Percentiles rank a stretch among this genome's conserved stretches.
These are phyloP conservation scores for Chlorella sp. DNA, from an alignment of 139 green algal species.

Conservation along the genomic window DNA sequence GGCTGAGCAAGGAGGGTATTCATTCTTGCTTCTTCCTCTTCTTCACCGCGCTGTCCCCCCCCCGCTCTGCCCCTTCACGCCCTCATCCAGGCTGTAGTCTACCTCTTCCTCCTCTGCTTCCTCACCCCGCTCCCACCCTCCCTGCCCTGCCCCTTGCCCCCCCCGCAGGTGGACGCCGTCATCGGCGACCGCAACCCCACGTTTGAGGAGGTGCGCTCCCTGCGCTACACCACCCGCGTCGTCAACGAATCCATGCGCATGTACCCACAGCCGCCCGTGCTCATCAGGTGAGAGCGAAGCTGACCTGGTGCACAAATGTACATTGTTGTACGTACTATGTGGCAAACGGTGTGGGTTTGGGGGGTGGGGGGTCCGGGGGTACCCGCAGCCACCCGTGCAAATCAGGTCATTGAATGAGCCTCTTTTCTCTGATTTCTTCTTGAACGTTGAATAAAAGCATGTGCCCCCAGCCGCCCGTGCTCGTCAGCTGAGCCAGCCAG, in stretches of 20 bases:
- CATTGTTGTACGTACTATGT: no score
- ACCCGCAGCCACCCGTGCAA: no score
- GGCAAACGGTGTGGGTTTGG: no score
- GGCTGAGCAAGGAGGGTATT: no score
- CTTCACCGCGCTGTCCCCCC: background rate
- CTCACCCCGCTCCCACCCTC: background rate
- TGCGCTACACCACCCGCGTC: slow-evolving; percentile 80
- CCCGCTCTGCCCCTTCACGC: background rate
- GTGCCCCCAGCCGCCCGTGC: no score
- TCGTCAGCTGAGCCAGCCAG: no score
- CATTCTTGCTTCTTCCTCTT: background rate
- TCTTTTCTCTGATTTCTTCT: no score
- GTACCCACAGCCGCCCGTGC: slow-evolving; percentile 96
- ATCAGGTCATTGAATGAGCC: no score
- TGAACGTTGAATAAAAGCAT: no score
- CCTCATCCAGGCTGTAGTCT: no score
- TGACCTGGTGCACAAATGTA: no score
- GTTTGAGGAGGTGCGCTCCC: slow-evolving; percentile 70
- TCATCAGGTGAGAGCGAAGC: slow-evolving; percentile 81
- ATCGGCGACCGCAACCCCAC: slow-evolving; percentile 73
- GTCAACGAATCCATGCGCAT: slow-evolving; percentile 93
- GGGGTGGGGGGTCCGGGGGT: slow-evolving; percentile 38
- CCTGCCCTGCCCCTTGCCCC: background rate
- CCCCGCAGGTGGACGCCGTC: slow-evolving; percentile 67
- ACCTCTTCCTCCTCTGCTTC: no score